Evolutionary conservation across 805 yeast species (phyloP).

Genomic region (Yarrowia sp.): DNA sequence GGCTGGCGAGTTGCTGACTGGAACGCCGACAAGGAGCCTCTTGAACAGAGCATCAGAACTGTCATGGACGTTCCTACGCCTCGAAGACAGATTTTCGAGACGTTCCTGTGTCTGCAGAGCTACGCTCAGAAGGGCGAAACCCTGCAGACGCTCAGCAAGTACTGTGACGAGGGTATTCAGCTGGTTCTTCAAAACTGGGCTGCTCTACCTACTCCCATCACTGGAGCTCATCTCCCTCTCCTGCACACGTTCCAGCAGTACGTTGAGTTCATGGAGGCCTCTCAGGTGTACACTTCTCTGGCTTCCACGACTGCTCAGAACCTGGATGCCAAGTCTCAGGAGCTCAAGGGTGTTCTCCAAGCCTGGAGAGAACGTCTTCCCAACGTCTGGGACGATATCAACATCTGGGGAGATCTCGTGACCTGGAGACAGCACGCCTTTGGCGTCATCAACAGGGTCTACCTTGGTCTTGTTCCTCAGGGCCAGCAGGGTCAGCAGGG

Average conservation of each 20-base stretch:
- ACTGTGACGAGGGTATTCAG: slow-evolving; percentile 97
- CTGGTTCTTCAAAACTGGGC: slow-evolving; percentile 92
- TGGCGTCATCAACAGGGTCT: slow-evolving; percentile 92
- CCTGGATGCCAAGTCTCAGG: slow-evolving; percentile 90
- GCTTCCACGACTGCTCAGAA: slow-evolving; percentile 91
- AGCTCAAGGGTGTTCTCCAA: slow-evolving; percentile 88
- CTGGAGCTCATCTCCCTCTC: slow-evolving; percentile 85
- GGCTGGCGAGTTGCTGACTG: slow-evolving; percentile 99
- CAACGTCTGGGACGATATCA: slow-evolving; percentile 96
- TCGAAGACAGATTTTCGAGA: slow-evolving; percentile 92
- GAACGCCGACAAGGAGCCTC: slow-evolving; percentile 92
- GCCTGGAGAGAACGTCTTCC: slow-evolving; percentile 99
- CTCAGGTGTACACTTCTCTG: slow-evolving; percentile 87
- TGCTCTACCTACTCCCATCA: slow-evolving; percentile 74
- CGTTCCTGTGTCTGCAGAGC: slow-evolving; percentile 90
- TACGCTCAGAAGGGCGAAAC: slow-evolving; percentile 90
- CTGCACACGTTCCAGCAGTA: slow-evolving; percentile 96
- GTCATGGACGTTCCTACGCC: slow-evolving; percentile 99
- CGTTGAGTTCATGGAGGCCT: slow-evolving; percentile 96
- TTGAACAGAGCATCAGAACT: slow-evolving; percentile 91
- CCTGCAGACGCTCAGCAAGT: slow-evolving; percentile 79
- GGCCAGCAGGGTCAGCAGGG: slow-evolving; percentile 52
- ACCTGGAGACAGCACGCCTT: slow-evolving; percentile 99
- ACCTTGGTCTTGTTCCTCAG: slow-evolving; percentile 75
- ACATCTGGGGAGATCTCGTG: slow-evolving; percentile 95